These are phyloP conservation scores for Verticillium zaregamsianum DNA, from an alignment of 2,329 filamentous ascomycete genomes.

Conservation along the genomic window DNA sequence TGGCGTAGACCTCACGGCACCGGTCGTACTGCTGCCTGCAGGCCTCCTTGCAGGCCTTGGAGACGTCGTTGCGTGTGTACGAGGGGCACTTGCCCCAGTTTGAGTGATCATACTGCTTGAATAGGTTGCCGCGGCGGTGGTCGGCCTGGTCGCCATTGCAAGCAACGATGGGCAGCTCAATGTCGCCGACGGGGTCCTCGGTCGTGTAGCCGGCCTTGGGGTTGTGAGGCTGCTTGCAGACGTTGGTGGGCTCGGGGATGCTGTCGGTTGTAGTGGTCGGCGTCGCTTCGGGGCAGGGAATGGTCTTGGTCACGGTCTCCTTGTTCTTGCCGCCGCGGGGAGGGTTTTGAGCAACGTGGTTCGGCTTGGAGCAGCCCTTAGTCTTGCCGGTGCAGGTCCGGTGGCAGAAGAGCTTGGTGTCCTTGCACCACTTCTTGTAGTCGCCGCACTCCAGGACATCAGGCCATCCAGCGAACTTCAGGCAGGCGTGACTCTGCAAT, in stretches of 20 bases:
- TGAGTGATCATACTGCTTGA: slow-evolving; percentile 47
- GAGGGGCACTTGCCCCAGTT: slow-evolving; percentile 38
- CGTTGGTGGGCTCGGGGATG: slow-evolving; percentile 42
- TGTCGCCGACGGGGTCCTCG: slow-evolving; percentile 51
- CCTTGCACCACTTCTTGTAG: slow-evolving; percentile 43
- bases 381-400: slow-evolving; percentile 33
- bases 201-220: slow-evolving; percentile 64
- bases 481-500: slow-evolving; percentile 47
- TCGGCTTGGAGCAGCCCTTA: slow-evolving; percentile 34
- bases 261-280: slow-evolving; percentile 26
- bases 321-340: slow-evolving; percentile 28
- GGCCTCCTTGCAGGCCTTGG: slow-evolving; percentile 43
- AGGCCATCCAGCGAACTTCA: slow-evolving; percentile 47
- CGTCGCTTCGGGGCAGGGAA: slow-evolving; percentile 18
- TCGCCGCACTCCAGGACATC: slow-evolving; percentile 44
- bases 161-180: slow-evolving; percentile 46
- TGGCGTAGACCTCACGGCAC: slow-evolving; percentile 43
- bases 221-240: slow-evolving; percentile 48
- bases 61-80: slow-evolving; percentile 33
- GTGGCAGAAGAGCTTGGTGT: slow-evolving; percentile 33
- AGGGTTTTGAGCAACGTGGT: slow-evolving; percentile 37
- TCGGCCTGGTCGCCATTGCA: slow-evolving; percentile 48
- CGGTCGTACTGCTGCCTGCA: slow-evolving; percentile 48
- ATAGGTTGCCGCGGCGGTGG: slow-evolving; percentile 34
- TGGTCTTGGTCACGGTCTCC: slow-evolving; percentile 21